Base-by-base conservation (phyloP, 352 stramenopile genomes). In the Globisporangium splendens region DNA sequence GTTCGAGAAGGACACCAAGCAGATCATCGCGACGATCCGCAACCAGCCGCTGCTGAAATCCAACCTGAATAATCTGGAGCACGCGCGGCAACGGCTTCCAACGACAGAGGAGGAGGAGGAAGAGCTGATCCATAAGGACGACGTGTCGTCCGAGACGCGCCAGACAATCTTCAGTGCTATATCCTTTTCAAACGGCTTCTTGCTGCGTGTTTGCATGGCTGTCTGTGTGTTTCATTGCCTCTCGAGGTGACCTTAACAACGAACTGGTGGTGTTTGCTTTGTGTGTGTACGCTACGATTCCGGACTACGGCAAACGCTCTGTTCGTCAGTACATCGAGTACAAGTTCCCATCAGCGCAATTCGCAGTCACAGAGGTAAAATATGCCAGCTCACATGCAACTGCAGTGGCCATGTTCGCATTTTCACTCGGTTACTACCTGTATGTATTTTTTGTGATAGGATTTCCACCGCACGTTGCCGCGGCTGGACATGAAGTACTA, bases 111-210 rank as follows among this genome's bases (percentile, higher is more conserved):
- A 48, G 8, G 61, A 71, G 0, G 43, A 72, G 0, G 58, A 60
- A 2, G 61, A 62, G 21, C 18, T 46, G 21, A 66, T 72, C 28
- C 31, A 46, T 17, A 31, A 14, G 18, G 52, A 68, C 14, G 65
- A 77, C 33, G 50, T 77, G 22, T 67, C 76, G 0, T 24, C 2
- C 3, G 46, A 71, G 20, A 48, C 39, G 54, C 77, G 78, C 4
- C 83, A 93, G 59, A 89, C 77, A 59, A 65, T 93, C 54, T 93
- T 91, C 61, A 89, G 79, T 74, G 81, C 81, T 65, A 88, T 86
- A 88, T 88, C 75, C 75, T 86, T 66, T 28, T 69, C 60, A 51
- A 52, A 8, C 28, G 42, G 6, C n/a, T n/a, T n/a, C n/a, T n/a
- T n/a, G n/a, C n/a, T n/a, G n/a, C 10, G n/a, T 43, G 28, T 41